Conservation (phyloP, 352 stramenopile species). For the Albugo laibachii region DNA sequence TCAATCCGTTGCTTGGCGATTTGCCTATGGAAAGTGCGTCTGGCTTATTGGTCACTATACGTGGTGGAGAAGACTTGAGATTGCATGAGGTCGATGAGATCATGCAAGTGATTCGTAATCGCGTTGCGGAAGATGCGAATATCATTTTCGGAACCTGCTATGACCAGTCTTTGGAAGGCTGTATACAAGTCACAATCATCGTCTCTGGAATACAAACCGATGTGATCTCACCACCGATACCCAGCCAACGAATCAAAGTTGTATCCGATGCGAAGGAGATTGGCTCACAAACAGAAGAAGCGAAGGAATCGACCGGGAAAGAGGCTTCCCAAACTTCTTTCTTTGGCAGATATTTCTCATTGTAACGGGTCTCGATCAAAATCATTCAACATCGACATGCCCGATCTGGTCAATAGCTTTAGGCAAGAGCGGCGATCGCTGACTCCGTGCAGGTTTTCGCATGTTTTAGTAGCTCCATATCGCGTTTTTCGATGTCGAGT, state of each 20-base stretch:
- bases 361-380: constrained; percentile 11
- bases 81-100: constrained; percentile 83
- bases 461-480: constrained; percentile 42
- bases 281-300: constrained; percentile 5
- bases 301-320: constrained; percentile 6
- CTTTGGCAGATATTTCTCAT: constrained; percentile 54
- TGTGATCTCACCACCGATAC: constrained; percentile 52
- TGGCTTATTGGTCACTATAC: constrained; percentile 91
- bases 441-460: constrained; percentile 29
- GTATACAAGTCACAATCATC: constrained; percentile 76
- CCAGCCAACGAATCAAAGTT: background rate
- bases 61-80: constrained; percentile 84
- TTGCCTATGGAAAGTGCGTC: constrained; percentile 84
- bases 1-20: constrained; percentile 86
- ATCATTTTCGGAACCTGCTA: constrained; percentile 83
- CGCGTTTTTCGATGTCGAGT: constrained; percentile 31
- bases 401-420: background rate
- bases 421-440: constrained; percentile 44
- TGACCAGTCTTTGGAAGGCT: constrained; percentile 57
- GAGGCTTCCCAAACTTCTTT: constrained; percentile 15
- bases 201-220: constrained; percentile 77
- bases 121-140: constrained; percentile 65
- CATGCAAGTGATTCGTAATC: constrained; percentile 72
- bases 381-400: too few species aligned
- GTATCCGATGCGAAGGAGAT: background rate